Conservation (phyloP, 2,329 filamentous ascomycete species). For the Chaetomium strumarium region DNA sequence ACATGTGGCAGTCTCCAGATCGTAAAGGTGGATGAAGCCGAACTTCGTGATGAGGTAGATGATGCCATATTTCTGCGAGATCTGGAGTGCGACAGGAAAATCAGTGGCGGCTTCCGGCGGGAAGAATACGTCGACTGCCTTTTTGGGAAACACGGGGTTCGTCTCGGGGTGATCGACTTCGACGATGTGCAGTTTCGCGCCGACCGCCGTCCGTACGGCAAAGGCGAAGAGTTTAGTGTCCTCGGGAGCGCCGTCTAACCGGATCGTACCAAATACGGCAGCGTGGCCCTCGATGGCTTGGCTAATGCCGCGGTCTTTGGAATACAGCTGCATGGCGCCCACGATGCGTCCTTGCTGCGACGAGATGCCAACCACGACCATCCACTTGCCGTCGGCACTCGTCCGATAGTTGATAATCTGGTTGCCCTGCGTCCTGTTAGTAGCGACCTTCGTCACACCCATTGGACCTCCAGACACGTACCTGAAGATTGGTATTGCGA, state of each 20-base stretch:
- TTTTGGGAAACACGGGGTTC: conserved; percentile 89
- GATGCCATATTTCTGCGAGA: conserved; percentile 93
- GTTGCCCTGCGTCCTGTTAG: conserved; percentile 58
- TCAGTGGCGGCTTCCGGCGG: conserved; percentile 92
- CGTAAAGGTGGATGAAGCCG: conserved; percentile 97
- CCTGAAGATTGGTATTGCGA: conserved; percentile 80
- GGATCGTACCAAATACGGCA: conserved; percentile 84
- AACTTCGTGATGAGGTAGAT: conserved; percentile 98
- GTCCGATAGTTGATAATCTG: conserved; percentile 99
- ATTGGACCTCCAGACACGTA: conserved; percentile 40
- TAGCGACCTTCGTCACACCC: not conserved
- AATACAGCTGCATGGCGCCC: conserved; percentile 95
- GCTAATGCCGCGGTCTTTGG: conserved; percentile 90
- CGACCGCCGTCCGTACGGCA: conserved; percentile 80
- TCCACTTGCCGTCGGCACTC: conserved; percentile 95
- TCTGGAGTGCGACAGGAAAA: conserved; percentile 96
- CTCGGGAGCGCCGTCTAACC: conserved; percentile 79
- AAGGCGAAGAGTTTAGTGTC: conserved; percentile 97
- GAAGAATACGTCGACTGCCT: conserved; percentile 96
- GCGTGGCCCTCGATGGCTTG: conserved; percentile 97
- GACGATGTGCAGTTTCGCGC: conserved; percentile 94
- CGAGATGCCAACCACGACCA: conserved; percentile 94
- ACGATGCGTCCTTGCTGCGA: conserved; percentile 90
- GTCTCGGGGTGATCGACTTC: conserved; percentile 90
- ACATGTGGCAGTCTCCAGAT: conserved; percentile 88